Evolutionary conservation across 768 basidiomycete genomes (phyloP), one percentile per base, ranked within the genome.

Genomic region (Candolleomyces aberdarensis): DNA sequence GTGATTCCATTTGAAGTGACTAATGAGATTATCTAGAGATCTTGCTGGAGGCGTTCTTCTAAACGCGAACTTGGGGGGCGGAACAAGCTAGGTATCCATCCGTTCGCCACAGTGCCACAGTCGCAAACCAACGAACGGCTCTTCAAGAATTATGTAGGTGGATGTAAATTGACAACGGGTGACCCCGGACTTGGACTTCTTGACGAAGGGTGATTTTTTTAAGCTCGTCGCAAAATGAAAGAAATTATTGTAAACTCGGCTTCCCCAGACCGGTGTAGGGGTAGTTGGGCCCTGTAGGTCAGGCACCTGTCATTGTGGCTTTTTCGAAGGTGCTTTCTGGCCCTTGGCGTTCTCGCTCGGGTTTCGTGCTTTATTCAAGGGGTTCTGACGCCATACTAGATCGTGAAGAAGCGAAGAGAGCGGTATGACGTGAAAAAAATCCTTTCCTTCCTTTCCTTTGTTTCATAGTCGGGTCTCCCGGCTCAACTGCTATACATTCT

Each of bases 391-490:
- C 40, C 36, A 41, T 46, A 14, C 15, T 46, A 22, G 5, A 43
- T 19, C 20, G 14, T 22, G n/a, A 39, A 40, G 54, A 56, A 56
- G 40, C 54, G 54, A 56, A 39, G 40, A 13, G 40, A 13, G 40
- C 39, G 54, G 54, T 9, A 56, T 56, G 54, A 56, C 54, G 54
- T 56, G 54, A 43, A 36, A 36, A 36, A 29, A 14, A 49, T 22
- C n/a, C 11, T 49, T 20, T 19, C 48, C 48, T 49, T 22, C 48
- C n/a, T 19, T 26, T 50, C 13, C 10, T 50, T 39, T n/a, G n/a
- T 39, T 53, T 53, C 52, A 53, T 53, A 17, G 29, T 15, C 52
- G 52, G 36, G 11, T 11, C 8, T 36, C 36, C 11, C 36, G 6
- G 52, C 29, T 7, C 52, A 3, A 26, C 52, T 53, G 52, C 32